Evolutionary conservation across 805 yeast species (phyloP).

Genomic region (Yamadazyma olivae): DNA sequence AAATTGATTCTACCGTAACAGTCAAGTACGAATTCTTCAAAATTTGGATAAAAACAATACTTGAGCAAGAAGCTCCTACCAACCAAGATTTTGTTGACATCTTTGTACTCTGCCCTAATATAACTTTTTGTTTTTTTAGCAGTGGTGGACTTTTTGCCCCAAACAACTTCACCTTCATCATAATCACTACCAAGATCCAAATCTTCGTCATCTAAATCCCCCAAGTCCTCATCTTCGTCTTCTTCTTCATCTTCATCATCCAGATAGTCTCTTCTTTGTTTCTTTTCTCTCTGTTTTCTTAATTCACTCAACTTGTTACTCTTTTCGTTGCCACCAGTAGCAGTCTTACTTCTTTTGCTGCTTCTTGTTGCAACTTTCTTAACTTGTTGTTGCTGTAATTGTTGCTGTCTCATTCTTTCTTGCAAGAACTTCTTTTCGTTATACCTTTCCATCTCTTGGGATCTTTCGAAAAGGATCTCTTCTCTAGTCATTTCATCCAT

Average conservation of each 20-base stretch:
- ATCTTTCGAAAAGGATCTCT: conserved; percentile 84
- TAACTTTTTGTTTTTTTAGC: conserved; percentile 19
- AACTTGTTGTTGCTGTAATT: conserved; percentile 27
- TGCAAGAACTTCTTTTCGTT: conserved; percentile 82
- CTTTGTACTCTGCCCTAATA: conserved; percentile 48
- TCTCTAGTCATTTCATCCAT: conserved; percentile 95
- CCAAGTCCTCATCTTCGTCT: conserved; percentile 41
- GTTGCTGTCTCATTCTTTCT: conserved; percentile 68
- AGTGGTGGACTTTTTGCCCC: conserved; percentile 22
- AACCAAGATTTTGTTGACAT: conserved; percentile 68
- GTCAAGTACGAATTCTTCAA: conserved; percentile 65
- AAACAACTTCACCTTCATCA: conserved; percentile 32
- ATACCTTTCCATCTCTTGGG: conserved; percentile 85
- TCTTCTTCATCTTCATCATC: conserved; percentile 37
- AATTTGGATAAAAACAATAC: conserved; percentile 79
- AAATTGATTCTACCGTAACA: conserved; percentile 82
- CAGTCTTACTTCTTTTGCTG: conserved; percentile 31
- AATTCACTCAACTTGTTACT: conserved; percentile 65
- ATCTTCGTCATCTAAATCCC: conserved; percentile 33
- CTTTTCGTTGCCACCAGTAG: conserved; percentile 33
- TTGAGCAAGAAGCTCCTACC: conserved; percentile 76
- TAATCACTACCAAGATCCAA: conserved; percentile 14
- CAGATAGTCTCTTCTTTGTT: conserved; percentile 42
- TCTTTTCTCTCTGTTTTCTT: conserved; percentile 71
- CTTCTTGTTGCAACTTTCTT: conserved; percentile 32